These are phyloP conservation scores for Hyphopichia pseudoburtonii DNA, from an alignment of 1,139 yeast genomes.

Conservation along the genomic window DNA sequence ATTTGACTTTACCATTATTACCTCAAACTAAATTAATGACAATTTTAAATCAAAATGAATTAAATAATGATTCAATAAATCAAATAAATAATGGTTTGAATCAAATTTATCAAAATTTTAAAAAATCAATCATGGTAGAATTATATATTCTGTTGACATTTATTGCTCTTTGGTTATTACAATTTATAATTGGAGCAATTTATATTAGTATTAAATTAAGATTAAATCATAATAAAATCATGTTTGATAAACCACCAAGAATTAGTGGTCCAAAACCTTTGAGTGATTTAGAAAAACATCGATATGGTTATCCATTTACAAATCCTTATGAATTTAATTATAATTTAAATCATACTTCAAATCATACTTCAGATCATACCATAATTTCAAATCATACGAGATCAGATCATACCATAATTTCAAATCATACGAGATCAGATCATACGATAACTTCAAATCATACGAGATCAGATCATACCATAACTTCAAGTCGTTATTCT, in stretches of 20 bases:
- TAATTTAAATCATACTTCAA: too few species aligned
- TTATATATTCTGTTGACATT: constrained; percentile 44
- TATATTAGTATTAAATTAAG: neutral
- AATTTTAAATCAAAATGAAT: neutral
- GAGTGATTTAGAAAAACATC: constrained; percentile 22
- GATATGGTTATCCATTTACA: constrained; percentile 33
- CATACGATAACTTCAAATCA: too few species aligned
- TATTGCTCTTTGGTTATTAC: constrained; percentile 49
- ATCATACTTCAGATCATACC: too few species aligned
- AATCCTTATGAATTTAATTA: constrained; percentile 19
- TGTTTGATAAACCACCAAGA: neutral
- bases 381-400: too few species aligned
- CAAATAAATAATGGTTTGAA: neutral
- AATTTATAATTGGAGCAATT: constrained; percentile 38
- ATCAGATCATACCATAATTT: too few species aligned
- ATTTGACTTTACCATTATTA: constrained; percentile 54
- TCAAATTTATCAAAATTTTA: neutral
- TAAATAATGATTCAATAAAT: constrained; percentile 1
- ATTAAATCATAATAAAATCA: neutral
- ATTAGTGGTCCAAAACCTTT: constrained; percentile 36
- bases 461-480: too few species aligned
- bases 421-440: too few species aligned
- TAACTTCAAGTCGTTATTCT: constrained; percentile 4
- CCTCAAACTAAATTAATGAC: constrained; percentile 3
- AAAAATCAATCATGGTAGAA: constrained; percentile 38